Conservation (phyloP, 768 basidiomycete genomes). For the Hypholoma sublateritium region DNA sequence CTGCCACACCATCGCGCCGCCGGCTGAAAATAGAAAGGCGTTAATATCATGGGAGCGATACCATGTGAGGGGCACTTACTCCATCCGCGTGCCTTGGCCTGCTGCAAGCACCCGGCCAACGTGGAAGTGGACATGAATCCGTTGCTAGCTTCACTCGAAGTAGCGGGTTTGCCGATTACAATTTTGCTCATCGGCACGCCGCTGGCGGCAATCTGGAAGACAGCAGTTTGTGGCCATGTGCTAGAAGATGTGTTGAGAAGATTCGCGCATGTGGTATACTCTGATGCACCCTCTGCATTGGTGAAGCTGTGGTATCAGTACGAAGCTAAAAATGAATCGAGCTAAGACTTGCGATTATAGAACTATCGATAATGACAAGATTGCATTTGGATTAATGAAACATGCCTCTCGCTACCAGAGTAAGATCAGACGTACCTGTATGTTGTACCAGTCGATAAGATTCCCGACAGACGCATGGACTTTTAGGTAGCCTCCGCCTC, state of each 20-base stretch:
- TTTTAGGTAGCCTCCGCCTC: slow-evolving; percentile 54
- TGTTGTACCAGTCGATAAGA: slow-evolving; percentile 66
- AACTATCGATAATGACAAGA: slow-evolving; percentile 26
- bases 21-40: slow-evolving; percentile 21
- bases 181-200: slow-evolving; percentile 64
- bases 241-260: slow-evolving; percentile 60
- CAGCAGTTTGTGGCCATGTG: slow-evolving; percentile 60
- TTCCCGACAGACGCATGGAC: slow-evolving; percentile 53
- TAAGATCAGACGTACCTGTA: slow-evolving; percentile 38
- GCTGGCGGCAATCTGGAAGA: slow-evolving; percentile 57
- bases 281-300: slow-evolving; percentile 52
- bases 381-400: neutral
- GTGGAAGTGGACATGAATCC: slow-evolving; percentile 61
- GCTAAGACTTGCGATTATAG: slow-evolving; percentile 40
- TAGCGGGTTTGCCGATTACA: slow-evolving; percentile 75
- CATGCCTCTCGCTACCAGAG: neutral
- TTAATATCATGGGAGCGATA: slow-evolving; percentile 3
- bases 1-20: slow-evolving; percentile 40
- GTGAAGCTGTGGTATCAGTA: slow-evolving; percentile 3
- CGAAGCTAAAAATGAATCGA: slow-evolving; percentile 4
- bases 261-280: slow-evolving; percentile 63
- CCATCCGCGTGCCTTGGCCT: slow-evolving; percentile 68
- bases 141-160: slow-evolving; percentile 48
- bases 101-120: slow-evolving; percentile 56
- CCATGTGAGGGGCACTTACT: slow-evolving; percentile 37